Conservation (phyloP, 2,329 filamentous ascomycete genomes). For the Sclerotinia glacialis region DNA sequence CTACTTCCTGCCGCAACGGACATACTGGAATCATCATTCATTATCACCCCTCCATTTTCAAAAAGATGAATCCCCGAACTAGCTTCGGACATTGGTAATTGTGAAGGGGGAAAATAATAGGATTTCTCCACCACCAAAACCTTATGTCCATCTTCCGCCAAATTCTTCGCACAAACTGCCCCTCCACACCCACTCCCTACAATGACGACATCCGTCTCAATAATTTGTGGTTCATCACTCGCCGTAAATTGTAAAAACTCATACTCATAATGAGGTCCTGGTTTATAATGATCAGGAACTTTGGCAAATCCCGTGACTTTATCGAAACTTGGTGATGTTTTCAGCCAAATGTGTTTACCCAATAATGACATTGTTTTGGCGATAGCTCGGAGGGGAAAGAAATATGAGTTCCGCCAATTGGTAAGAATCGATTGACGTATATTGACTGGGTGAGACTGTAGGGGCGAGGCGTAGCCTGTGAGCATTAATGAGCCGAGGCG, state of each 20-base stretch:
- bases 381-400: conserved; percentile 54
- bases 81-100: conserved; percentile 70
- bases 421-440: conserved; percentile 61
- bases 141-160: conserved; percentile 70
- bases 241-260: conserved; percentile 36
- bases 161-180: conserved; percentile 74
- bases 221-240: conserved; percentile 47
- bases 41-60: conserved; percentile 60
- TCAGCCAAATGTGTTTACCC: conserved; percentile 45
- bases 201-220: conserved; percentile 80
- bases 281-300: conserved; percentile 45
- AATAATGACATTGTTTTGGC: conserved; percentile 55
- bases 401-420: conserved; percentile 58
- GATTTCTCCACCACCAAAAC: conserved; percentile 82
- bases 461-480: conserved; percentile 63
- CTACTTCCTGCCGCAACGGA: conserved; percentile 65
- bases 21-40: conserved; percentile 56
- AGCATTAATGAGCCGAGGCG: conserved; percentile 61
- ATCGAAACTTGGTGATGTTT: conserved; percentile 54
- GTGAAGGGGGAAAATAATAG: conserved; percentile 69
- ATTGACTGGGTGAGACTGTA: conserved; percentile 59
- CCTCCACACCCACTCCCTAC: conserved; percentile 86
- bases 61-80: conserved; percentile 63
- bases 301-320: conserved; percentile 57
- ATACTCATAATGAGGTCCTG: conserved; percentile 41